phyloP scores from a whole-genome alignment of 495 filamentous ascomycete genomes.

The Penicillium turbatum region DNA sequence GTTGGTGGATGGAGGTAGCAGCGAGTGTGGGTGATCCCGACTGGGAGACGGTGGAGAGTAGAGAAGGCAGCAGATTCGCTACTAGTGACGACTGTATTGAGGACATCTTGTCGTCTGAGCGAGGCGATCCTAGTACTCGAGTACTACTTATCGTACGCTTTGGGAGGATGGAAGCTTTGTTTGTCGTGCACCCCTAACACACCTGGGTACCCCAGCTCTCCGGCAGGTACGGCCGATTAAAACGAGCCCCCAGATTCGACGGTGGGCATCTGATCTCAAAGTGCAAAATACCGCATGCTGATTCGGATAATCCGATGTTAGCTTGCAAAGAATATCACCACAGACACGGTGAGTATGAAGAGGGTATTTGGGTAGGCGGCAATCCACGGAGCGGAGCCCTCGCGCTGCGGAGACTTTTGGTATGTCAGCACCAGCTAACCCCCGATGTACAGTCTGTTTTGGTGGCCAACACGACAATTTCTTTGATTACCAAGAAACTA shows the following conservation, averaged over 20 bases:
- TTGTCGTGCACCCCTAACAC: conserved; percentile 11
- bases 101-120: conserved; percentile 15
- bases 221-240: conserved; percentile 10
- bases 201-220: conserved; percentile 8
- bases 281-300: conserved; percentile 17
- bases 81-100: conserved; percentile 16
- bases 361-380: conserved; percentile 6
- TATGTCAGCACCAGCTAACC: conserved; percentile 23
- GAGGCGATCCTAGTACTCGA: background rate
- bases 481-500: no score
- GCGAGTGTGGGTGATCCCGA: conserved; percentile 14
- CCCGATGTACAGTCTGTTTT: background rate
- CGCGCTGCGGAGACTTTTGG: conserved; percentile 19
- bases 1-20: conserved; percentile 14
- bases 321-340: background rate
- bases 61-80: conserved; percentile 27
- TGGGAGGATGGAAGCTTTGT: conserved; percentile 1
- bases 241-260: conserved; percentile 9
- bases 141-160: background rate
- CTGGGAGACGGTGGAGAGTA: conserved; percentile 25
- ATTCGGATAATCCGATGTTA: background rate
- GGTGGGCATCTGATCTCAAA: conserved; percentile 18
- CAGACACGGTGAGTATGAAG: conserved; percentile 8
- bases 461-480: no score
- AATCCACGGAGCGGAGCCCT: conserved; percentile 8